Conservation (phyloP, 495 filamentous ascomycete genomes). For the Aspergillus conjunctus region DNA sequence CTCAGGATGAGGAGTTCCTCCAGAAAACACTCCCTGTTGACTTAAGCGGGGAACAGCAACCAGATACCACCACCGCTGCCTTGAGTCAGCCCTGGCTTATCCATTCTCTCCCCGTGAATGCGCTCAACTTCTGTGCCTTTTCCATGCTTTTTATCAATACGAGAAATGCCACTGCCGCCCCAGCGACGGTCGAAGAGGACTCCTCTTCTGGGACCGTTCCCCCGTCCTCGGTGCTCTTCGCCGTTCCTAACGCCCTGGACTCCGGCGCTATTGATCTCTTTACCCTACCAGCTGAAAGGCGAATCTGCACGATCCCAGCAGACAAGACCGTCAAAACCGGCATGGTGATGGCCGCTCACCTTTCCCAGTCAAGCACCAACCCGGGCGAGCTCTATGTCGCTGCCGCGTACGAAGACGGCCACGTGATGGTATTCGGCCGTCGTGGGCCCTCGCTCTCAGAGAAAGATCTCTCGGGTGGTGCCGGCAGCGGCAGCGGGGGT, state of each 20-base stretch:
- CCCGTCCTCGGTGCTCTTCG: slow-evolving; percentile 55
- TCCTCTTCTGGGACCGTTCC: not conserved
- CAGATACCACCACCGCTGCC: slow-evolving; percentile 7
- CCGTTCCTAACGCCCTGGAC: slow-evolving; percentile 74
- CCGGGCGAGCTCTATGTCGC: slow-evolving; percentile 51
- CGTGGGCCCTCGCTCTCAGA: slow-evolving; percentile 25
- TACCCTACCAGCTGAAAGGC: slow-evolving; percentile 71
- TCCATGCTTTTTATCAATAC: slow-evolving; percentile 48
- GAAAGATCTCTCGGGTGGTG: slow-evolving; percentile 15
- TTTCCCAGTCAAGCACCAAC: slow-evolving; percentile 48
- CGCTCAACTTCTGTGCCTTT: slow-evolving; percentile 95
- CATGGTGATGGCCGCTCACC: slow-evolving; percentile 85
- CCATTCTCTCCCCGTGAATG: slow-evolving; percentile 81
- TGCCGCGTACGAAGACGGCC: slow-evolving; percentile 87
- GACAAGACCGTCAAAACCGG: slow-evolving; percentile 63
- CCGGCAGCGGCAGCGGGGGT: slow-evolving; percentile 10
- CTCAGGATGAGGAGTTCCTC: slow-evolving; percentile 57
- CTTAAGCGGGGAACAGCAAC: slow-evolving; percentile 25
- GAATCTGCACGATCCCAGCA: slow-evolving; percentile 66
- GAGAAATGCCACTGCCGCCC: not conserved
- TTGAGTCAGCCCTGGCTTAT: slow-evolving; percentile 77
- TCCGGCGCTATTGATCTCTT: slow-evolving; percentile 86
- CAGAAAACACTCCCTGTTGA: slow-evolving; percentile 73
- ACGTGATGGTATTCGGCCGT: slow-evolving; percentile 60
- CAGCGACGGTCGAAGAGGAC: not conserved